Evolutionary conservation across 352 stramenopile species (phyloP).

Genomic region (Phytophthora sojae): DNA sequence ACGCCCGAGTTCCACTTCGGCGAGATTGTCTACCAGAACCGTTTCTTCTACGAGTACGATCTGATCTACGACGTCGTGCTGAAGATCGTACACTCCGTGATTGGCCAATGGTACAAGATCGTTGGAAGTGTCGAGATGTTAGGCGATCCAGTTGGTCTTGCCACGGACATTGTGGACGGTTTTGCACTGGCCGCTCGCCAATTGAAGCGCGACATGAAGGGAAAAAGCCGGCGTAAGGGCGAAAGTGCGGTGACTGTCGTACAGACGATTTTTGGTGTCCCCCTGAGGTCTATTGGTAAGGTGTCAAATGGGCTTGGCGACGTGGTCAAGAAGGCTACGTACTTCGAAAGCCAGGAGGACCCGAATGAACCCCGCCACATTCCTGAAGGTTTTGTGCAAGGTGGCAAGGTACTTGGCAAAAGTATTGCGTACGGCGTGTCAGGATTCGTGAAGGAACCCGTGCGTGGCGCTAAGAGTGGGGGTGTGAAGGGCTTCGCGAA

Average conservation of each 20-base stretch:
- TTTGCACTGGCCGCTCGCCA: constrained; percentile 83
- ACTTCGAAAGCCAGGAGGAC: constrained; percentile 85
- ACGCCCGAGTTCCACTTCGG: constrained; percentile 83
- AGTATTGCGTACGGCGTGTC: constrained; percentile 78
- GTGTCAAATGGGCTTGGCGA: constrained; percentile 87
- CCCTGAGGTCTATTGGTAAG: constrained; percentile 80
- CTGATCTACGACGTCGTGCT: constrained; percentile 78
- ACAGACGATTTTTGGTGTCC: constrained; percentile 84
- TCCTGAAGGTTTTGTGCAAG: constrained; percentile 76
- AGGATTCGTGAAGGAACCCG: constrained; percentile 85
- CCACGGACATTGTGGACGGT: constrained; percentile 87
- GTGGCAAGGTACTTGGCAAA: constrained; percentile 80
- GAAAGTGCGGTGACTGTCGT: constrained; percentile 82
- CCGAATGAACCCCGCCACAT: constrained; percentile 75
- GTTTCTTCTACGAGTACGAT: constrained; percentile 90
- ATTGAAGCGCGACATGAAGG: constrained; percentile 80
- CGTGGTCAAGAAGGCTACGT: constrained; percentile 85
- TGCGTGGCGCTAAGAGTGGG: constrained; percentile 74
- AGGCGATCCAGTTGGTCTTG: constrained; percentile 83
- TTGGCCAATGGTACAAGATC: constrained; percentile 91
- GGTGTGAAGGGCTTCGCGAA: constrained; percentile 88
- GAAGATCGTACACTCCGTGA: constrained; percentile 75
- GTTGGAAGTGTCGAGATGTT: constrained; percentile 88
- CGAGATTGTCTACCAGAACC: constrained; percentile 78
- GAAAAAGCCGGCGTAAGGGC: constrained; percentile 84